These are phyloP conservation scores for Glutinoglossum americanum DNA, from an alignment of 495 filamentous ascomycete species.

Conservation along the genomic window DNA sequence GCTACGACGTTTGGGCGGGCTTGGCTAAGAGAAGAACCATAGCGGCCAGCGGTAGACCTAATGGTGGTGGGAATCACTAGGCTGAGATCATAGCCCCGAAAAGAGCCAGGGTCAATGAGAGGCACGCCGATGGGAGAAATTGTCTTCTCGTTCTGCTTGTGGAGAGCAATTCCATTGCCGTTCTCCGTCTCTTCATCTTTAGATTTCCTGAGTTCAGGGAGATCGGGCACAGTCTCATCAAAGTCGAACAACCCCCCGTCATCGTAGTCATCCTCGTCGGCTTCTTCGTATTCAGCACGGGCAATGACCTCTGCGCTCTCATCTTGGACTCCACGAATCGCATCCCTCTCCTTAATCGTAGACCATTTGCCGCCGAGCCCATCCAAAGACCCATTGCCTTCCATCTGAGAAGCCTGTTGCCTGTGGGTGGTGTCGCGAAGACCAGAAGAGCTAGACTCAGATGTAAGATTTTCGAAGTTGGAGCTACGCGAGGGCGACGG, in stretches of 20 bases:
- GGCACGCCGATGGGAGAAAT: neutral
- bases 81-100: neutral
- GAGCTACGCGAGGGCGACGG: neutral
- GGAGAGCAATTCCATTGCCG: neutral
- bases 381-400: neutral
- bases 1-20: neutral
- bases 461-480: neutral
- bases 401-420: neutral
- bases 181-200: neutral
- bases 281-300: neutral
- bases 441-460: neutral
- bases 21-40: neutral
- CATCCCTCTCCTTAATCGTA: neutral
- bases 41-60: neutral
- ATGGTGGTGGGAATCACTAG: neutral
- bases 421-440: neutral
- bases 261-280: constrained; percentile 1
- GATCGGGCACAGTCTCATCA: neutral
- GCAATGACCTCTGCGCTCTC: neutral
- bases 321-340: neutral
- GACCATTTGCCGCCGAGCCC: neutral
- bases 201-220: neutral
- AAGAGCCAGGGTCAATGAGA: neutral
- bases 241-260: neutral
- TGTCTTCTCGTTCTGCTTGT: neutral